A percentile compares a stretch with the other conserved stretches of the same genome.
These are phyloP conservation scores for Candida incommunis DNA, from an alignment of 805 yeast genomes.

Conservation along the genomic window DNA sequence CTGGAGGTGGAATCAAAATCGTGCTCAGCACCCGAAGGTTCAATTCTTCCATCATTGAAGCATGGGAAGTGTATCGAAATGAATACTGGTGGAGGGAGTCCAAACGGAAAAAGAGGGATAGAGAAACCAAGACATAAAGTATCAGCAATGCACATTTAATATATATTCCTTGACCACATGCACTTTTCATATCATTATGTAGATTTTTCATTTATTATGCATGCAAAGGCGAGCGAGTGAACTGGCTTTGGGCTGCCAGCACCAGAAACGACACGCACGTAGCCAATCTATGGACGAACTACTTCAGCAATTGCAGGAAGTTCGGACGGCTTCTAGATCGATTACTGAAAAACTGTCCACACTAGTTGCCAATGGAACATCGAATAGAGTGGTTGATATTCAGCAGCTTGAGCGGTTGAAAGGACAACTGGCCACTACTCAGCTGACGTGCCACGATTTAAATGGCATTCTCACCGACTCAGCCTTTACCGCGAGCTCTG, in stretches of 20 bases:
- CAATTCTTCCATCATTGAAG: slow-evolving; percentile 71
- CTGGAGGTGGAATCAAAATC: slow-evolving; percentile 68
- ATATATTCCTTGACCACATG: no score
- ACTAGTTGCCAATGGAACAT: background rate
- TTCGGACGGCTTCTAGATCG: background rate
- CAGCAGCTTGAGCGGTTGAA: slow-evolving; percentile 38
- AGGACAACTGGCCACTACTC: slow-evolving; percentile 39
- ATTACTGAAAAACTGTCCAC: background rate
- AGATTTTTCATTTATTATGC: background rate
- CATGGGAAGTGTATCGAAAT: slow-evolving; percentile 87
- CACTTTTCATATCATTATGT: no score
- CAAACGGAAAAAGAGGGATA: background rate
- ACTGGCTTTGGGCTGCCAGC: no score
- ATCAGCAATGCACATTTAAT: no score
- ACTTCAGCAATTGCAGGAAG: slow-evolving; percentile 5
- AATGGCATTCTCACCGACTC: slow-evolving; percentile 43
- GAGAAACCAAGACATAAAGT: no score
- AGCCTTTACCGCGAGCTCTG: slow-evolving; percentile 46
- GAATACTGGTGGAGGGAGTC: slow-evolving; percentile 61
- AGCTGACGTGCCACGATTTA: slow-evolving; percentile 46
- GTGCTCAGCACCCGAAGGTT: slow-evolving; percentile 73
- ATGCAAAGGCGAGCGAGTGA: no score
- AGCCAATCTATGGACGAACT: slow-evolving; percentile 7
- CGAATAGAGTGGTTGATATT: background rate
- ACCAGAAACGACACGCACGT: no score